Evolutionary conservation across 345 rosid genomes (phyloP).

Genomic region (Erucastrum elatum): DNA sequence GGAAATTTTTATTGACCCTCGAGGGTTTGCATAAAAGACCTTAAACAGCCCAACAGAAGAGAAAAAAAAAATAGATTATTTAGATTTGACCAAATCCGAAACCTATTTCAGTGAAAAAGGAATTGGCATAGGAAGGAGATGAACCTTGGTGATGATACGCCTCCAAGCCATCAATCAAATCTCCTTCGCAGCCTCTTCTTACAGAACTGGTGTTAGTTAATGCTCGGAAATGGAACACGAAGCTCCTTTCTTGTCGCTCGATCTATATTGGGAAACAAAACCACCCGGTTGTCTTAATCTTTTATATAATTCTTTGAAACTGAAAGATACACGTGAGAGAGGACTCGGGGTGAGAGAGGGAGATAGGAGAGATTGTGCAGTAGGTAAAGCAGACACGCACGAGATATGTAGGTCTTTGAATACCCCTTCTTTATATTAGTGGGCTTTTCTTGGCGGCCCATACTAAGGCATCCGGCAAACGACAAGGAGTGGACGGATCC

Average conservation of each 20-base stretch:
- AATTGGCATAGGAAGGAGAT: not conserved
- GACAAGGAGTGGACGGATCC: not conserved
- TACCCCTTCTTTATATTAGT: not conserved
- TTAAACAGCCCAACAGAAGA: not conserved
- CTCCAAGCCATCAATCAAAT: slow-evolving; percentile 83
- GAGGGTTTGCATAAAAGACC: slow-evolving; percentile 28
- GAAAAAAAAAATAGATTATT: not conserved
- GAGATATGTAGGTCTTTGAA: not conserved
- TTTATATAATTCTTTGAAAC: not conserved
- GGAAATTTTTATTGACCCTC: not conserved
- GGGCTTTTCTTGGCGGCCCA: not conserved
- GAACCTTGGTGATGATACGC: slow-evolving; percentile 79
- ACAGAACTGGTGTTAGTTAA: slow-evolving; percentile 26
- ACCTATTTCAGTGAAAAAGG: not conserved
- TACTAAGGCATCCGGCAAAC: not conserved
- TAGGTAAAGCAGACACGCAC: not conserved
- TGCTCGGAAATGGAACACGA: not conserved
- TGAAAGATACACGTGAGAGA: slow-evolving; percentile 6
- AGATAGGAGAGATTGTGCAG: slow-evolving; percentile 26
- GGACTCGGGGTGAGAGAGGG: too few relatives aligned
- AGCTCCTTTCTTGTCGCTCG: not conserved
- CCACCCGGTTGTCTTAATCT: not conserved
- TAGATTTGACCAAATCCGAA: not conserved
- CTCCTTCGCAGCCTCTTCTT: not conserved
- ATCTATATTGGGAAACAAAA: slow-evolving; percentile 16